Conservation (phyloP, 2,329 filamentous ascomycete genomes). For the Epichloe aotearoae region DNA sequence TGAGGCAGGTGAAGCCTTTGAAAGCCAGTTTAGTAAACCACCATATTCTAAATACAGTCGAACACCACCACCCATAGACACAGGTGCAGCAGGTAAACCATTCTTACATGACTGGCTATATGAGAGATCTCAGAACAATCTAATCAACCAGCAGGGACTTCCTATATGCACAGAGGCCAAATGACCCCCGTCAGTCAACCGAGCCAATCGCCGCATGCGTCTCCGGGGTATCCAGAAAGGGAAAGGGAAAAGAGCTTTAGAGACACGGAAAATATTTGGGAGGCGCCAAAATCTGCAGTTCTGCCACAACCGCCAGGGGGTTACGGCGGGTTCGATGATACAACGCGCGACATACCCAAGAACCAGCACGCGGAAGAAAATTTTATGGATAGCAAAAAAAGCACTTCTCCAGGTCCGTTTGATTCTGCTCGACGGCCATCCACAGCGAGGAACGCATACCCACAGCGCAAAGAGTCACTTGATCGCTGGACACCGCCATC, state of each 20-base stretch:
- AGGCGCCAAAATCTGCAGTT: not conserved
- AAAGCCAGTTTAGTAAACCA: slow-evolving; percentile 12
- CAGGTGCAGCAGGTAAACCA: slow-evolving; percentile 37
- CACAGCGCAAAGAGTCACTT: slow-evolving; percentile 17
- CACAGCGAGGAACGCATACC: slow-evolving; percentile 20
- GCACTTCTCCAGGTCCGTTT: slow-evolving; percentile 54
- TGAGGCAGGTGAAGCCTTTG: slow-evolving; percentile 18
- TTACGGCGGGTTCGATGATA: slow-evolving; percentile 32
- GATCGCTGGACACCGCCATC: slow-evolving; percentile 8
- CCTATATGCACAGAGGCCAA: slow-evolving; percentile 40
- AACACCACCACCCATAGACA: slow-evolving; percentile 35
- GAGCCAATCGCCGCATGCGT: slow-evolving; percentile 45
- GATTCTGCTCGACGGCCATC: slow-evolving; percentile 30
- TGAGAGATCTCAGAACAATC: not conserved
- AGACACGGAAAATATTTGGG: slow-evolving; percentile 15
- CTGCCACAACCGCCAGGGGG: slow-evolving; percentile 27
- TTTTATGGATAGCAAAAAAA: slow-evolving; percentile 50
- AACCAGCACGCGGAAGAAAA: slow-evolving; percentile 14
- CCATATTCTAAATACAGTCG: slow-evolving; percentile 24
- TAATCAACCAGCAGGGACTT: not conserved
- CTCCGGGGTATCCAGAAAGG: slow-evolving; percentile 44
- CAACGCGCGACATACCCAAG: slow-evolving; percentile 1
- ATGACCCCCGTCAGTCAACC: slow-evolving; percentile 51
- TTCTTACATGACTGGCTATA: not conserved
- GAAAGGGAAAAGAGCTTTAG: slow-evolving; percentile 24